Percentiles rank a stretch among this genome's conserved stretches.
Evolutionary conservation across 129 eudicot genomes (phyloP).

Genomic region (Pulicaria dysenterica): DNA sequence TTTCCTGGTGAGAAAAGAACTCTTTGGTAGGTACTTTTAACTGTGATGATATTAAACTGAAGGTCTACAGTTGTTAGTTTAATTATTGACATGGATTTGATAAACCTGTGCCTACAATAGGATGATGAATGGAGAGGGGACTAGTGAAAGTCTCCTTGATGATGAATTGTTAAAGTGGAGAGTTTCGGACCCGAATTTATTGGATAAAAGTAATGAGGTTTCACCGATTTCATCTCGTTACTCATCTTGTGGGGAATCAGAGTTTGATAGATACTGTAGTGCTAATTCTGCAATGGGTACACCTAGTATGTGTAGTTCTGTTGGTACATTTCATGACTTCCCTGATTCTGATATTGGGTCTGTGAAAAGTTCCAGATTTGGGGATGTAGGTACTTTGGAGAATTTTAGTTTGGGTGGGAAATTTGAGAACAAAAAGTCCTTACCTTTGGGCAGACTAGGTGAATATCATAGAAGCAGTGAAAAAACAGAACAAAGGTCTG

Average conservation of each 20-base stretch:
- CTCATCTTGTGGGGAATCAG: slow-evolving; percentile 90
- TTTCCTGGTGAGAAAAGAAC: slow-evolving; percentile 20
- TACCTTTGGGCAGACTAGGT: slow-evolving; percentile 25
- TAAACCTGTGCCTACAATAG: slow-evolving; percentile 27
- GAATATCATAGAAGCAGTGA: slow-evolving; percentile 30
- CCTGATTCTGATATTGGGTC: slow-evolving; percentile 75
- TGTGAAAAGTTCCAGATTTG: slow-evolving; percentile 55
- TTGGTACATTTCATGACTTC: slow-evolving; percentile 60
- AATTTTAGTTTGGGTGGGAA: slow-evolving; percentile 52
- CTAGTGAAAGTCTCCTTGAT: slow-evolving; percentile 41
- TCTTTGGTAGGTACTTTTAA: not conserved
- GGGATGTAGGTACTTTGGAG: slow-evolving; percentile 44
- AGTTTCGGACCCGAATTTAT: slow-evolving; percentile 35
- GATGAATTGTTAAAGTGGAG: slow-evolving; percentile 42
- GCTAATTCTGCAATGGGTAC: slow-evolving; percentile 93
- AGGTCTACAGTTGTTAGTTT: not conserved
- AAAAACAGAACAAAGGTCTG: slow-evolving; percentile 30
- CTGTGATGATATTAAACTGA: not conserved
- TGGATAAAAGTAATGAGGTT: slow-evolving; percentile 37
- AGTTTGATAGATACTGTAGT: slow-evolving; percentile 87
- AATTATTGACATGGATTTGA: not conserved
- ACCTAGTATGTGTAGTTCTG: slow-evolving; percentile 73
- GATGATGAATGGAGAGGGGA: slow-evolving; percentile 69
- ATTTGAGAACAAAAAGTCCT: slow-evolving; percentile 26
- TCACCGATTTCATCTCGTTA: slow-evolving; percentile 60